phyloP scores from a whole-genome alignment of 441 rosid species.

The Pelargonium cotyledonis region DNA sequence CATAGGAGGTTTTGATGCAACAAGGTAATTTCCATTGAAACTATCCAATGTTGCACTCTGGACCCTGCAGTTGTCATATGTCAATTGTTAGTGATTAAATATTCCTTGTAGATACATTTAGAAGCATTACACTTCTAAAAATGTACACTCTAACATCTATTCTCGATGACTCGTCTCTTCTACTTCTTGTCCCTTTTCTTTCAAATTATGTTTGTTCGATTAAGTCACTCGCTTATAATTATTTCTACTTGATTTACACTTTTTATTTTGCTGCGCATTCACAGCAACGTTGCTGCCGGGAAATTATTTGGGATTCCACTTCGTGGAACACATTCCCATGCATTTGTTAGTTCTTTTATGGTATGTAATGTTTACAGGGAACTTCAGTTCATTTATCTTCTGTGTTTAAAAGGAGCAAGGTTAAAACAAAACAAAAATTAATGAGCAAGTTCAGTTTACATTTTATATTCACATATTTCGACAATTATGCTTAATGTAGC shows the following conservation, averaged over 20 bases:
- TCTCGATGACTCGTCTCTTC: not conserved
- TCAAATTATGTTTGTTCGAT: not conserved
- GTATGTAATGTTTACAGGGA: constrained; percentile 31
- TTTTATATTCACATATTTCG: not conserved
- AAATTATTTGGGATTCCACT: constrained; percentile 79
- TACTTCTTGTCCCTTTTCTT: not conserved
- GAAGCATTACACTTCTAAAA: not conserved
- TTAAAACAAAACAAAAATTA: not conserved
- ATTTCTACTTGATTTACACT: not conserved
- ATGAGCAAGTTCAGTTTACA: not conserved
- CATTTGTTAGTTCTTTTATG: constrained; percentile 94
- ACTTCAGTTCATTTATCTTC: not conserved
- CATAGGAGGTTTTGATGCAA: constrained; percentile 96
- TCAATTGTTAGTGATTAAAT: not conserved
- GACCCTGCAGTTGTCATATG: not conserved
- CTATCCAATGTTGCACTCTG: not conserved
- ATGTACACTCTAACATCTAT: not conserved
- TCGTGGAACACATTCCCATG: constrained; percentile 94
- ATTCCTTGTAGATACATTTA: not conserved
- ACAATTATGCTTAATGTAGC: not conserved
- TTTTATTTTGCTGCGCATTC: constrained; percentile 16
- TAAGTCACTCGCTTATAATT: not conserved
- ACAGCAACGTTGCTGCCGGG: constrained; percentile 93
- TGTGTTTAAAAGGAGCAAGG: not conserved
- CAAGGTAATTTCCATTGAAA: constrained; percentile 50